These are phyloP conservation scores for Raffaelea arxii DNA, from an alignment of 2,329 filamentous ascomycete genomes.

Conservation along the genomic window DNA sequence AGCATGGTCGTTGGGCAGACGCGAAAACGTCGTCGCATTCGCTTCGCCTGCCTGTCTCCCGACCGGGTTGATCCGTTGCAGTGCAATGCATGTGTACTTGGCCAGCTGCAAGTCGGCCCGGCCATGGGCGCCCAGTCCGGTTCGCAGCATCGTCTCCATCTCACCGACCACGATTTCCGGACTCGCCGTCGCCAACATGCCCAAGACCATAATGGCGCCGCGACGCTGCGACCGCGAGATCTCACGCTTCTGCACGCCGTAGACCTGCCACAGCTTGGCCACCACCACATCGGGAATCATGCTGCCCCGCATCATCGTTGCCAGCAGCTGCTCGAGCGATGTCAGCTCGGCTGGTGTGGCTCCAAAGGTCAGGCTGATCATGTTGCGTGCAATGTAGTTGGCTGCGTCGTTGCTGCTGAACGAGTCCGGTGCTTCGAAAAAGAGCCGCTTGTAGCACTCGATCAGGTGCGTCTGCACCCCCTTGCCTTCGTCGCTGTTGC, in stretches of 20 bases:
- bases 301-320: slow-evolving; percentile 94
- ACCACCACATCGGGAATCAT: slow-evolving; percentile 79
- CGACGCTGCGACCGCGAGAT: slow-evolving; percentile 86
- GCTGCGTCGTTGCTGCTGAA: slow-evolving; percentile 85
- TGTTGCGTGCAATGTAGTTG: slow-evolving; percentile 93
- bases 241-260: slow-evolving; percentile 85
- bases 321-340: slow-evolving; percentile 85
- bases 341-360: slow-evolving; percentile 92
- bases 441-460: slow-evolving; percentile 90
- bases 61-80: slow-evolving; percentile 80
- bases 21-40: slow-evolving; percentile 56
- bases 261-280: slow-evolving; percentile 93
- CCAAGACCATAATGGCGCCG: slow-evolving; percentile 89
- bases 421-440: slow-evolving; percentile 87
- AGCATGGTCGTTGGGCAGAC: slow-evolving; percentile 85
- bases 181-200: slow-evolving; percentile 89
- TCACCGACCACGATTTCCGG: slow-evolving; percentile 90
- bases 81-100: slow-evolving; percentile 89
- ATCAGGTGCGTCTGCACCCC: slow-evolving; percentile 94
- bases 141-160: slow-evolving; percentile 87
- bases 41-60: slow-evolving; percentile 72
- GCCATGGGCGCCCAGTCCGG: slow-evolving; percentile 75
- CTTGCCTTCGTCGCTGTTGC: slow-evolving; percentile 97
- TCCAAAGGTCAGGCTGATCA: slow-evolving; percentile 97
- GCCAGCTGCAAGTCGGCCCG: slow-evolving; percentile 77